phyloP scores from a whole-genome alignment of 2,329 filamentous ascomycete genomes.

The Exutisphaerella laricina region DNA sequence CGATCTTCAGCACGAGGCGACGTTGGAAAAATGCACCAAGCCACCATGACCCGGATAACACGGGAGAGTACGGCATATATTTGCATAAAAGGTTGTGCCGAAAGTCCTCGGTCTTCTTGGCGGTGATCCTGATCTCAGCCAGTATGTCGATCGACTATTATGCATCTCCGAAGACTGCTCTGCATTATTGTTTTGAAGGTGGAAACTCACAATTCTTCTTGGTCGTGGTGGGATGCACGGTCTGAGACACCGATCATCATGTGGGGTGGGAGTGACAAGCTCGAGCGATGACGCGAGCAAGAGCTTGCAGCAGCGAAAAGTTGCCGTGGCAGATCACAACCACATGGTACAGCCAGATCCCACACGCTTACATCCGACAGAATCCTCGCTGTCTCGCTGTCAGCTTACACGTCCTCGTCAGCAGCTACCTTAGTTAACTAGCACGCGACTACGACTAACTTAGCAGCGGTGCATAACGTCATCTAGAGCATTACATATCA shows the following conservation, averaged over 20 bases:
- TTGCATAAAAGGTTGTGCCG: conserved; percentile 3
- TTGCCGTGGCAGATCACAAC: no score
- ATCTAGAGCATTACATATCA: conserved; percentile 5
- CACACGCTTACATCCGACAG: background rate
- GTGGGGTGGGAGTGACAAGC: no score
- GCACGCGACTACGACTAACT: conserved; percentile 8
- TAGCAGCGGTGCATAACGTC: conserved; percentile 8
- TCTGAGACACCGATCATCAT: no score
- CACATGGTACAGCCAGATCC: no score
- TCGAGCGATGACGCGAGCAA: no score
- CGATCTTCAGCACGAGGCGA: background rate
- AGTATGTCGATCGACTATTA: background rate
- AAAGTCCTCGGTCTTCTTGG: background rate
- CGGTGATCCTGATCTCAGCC: background rate
- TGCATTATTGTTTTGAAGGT: no score
- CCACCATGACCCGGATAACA: background rate
- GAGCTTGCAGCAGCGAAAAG: no score
- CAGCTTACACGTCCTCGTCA: background rate
- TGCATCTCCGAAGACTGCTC: background rate
- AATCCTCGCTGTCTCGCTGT: background rate
- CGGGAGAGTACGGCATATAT: background rate
- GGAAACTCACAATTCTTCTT: no score
- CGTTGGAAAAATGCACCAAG: background rate
- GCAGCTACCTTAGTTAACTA: no score
- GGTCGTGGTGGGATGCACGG: no score